Percentiles rank a stretch among this genome's conserved stretches.
Evolutionary conservation across 176 grass and related monocot genomes (phyloP).

Genomic region (Eragrostis nindensis): DNA sequence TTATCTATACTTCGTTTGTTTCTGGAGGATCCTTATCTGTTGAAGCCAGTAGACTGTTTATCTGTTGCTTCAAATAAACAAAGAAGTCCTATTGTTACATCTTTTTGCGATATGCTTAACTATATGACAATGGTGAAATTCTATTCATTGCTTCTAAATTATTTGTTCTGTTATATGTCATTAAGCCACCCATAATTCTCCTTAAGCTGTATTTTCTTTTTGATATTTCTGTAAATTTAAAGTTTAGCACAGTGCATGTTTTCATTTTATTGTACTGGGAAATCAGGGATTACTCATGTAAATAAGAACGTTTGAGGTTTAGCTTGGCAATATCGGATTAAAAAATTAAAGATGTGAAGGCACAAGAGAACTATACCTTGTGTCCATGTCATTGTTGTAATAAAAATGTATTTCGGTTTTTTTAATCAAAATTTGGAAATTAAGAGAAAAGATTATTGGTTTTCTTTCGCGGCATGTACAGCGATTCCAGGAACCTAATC

Average conservation of each 20-base stretch:
- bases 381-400: no score
- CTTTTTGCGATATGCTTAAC: not conserved
- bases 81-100: not conserved
- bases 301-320: not conserved
- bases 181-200: not conserved
- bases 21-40: not conserved
- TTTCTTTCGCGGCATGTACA: no score
- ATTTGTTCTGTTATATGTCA: constrained; percentile 6
- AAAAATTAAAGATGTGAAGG: no score
- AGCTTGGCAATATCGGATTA: not conserved
- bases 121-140: not conserved
- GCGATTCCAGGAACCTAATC: no score
- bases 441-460: no score
- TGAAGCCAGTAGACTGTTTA: constrained; percentile 13
- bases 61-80: not conserved
- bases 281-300: not conserved
- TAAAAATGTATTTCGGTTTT: no score
- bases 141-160: not conserved
- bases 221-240: not conserved
- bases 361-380: no score
- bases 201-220: not conserved
- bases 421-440: no score
- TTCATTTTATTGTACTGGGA: not conserved
- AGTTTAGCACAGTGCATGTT: not conserved
- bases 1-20: not conserved